phyloP scores from a whole-genome alignment of 2,329 filamentous ascomycete species.

The Paecilomyces fulvus region DNA sequence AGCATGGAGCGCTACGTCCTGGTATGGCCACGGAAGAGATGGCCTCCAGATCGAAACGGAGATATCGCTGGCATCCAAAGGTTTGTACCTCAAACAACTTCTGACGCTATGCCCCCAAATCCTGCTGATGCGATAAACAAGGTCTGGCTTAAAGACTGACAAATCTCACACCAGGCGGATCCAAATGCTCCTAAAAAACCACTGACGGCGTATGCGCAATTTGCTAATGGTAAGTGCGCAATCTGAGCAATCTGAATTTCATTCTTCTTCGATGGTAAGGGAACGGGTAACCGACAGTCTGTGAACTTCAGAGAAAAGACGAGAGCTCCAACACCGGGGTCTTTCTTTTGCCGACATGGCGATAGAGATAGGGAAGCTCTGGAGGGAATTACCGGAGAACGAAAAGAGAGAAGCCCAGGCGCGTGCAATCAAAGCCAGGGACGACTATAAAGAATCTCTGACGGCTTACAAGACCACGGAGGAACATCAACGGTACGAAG shows the following conservation, averaged over 20 bases:
- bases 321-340: constrained; percentile 2
- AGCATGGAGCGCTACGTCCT: not conserved
- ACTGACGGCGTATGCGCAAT: constrained; percentile 4
- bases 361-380: constrained; percentile 5
- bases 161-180: constrained; percentile 1
- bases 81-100: not conserved
- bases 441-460: constrained; percentile 3
- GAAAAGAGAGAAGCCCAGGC: constrained; percentile 4
- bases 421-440: constrained; percentile 1
- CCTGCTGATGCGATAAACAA: not conserved
- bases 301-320: constrained; percentile 1
- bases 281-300: not conserved
- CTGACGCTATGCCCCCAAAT: not conserved
- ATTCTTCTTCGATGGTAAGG: not conserved
- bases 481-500: constrained; percentile 1
- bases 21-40: not conserved
- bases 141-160: not conserved
- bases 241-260: too few species aligned
- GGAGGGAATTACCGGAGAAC: constrained; percentile 4
- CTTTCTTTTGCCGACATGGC: constrained; percentile 6
- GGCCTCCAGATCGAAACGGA: constrained; percentile 2
- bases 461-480: constrained; percentile 4
- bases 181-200: constrained; percentile 6
- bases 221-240: constrained; percentile 3
- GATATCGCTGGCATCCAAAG: constrained; percentile 6